phyloP scores from a whole-genome alignment of 495 filamentous ascomycete species.

The Daldinia caldariorum region DNA sequence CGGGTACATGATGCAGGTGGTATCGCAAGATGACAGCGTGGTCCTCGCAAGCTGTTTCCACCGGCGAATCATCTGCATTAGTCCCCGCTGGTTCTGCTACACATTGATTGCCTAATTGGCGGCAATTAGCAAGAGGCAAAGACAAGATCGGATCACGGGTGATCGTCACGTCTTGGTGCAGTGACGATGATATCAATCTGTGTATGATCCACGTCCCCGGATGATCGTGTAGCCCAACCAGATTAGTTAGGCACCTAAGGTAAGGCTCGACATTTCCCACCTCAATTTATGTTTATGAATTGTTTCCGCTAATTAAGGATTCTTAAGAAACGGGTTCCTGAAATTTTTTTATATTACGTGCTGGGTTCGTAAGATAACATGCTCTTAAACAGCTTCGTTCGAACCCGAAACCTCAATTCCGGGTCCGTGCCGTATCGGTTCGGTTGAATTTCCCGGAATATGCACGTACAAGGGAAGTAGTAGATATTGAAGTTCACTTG shows the following conservation, averaged over 20 bases:
- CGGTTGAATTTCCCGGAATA: constrained; percentile 15
- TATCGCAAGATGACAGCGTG: neutral
- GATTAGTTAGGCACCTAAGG: neutral
- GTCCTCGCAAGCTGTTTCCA: neutral
- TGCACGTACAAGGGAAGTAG: no score
- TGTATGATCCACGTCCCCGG: constrained; percentile 20
- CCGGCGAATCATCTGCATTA: neutral
- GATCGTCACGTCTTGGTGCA: constrained; percentile 10
- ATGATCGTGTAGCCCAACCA: constrained; percentile 24
- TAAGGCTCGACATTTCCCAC: neutral
- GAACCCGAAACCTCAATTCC: constrained; percentile 13
- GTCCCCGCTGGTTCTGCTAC: neutral
- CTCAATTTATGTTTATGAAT: constrained; percentile 25
- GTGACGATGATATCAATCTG: constrained; percentile 23
- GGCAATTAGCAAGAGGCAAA: constrained; percentile 2
- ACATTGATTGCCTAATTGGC: neutral
- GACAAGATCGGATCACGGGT: constrained; percentile 15
- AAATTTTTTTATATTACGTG: constrained; percentile 4
- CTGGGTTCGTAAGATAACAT: neutral
- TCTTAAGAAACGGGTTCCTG: constrained; percentile 4
- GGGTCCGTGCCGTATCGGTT: neutral
- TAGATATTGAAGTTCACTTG: constrained; percentile 11
- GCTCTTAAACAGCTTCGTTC: neutral
- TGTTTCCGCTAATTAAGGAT: constrained; percentile 32
- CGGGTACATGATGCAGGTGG: neutral